Evolutionary conservation across 1,284 basidiomycete species (phyloP).

Genomic region (Cerioporus squamosus): DNA sequence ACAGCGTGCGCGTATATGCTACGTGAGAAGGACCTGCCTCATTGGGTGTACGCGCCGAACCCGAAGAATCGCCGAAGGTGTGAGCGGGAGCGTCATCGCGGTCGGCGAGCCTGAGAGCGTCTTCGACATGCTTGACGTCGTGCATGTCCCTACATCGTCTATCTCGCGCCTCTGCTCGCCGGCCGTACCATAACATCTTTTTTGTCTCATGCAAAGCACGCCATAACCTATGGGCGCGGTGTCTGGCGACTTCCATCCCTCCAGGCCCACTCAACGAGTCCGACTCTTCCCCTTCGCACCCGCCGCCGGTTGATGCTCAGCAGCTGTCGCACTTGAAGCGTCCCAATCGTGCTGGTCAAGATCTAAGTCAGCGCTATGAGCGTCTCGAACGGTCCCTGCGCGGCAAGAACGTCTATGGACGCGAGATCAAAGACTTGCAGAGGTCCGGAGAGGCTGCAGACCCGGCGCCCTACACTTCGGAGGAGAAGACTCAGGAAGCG

Average conservation of each 20-base stretch:
- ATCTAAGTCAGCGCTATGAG: constrained; percentile 55
- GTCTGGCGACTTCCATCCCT: neutral
- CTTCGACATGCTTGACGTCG: constrained; percentile 22
- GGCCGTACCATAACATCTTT: neutral
- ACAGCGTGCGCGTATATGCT: constrained; percentile 12
- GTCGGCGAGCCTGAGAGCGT: constrained; percentile 4
- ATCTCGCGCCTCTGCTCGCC: constrained; percentile 9
- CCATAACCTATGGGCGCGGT: neutral
- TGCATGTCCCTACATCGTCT: constrained; percentile 21
- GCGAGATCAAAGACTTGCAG: constrained; percentile 34
- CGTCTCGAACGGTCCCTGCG: constrained; percentile 58
- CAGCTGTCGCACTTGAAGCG: constrained; percentile 20
- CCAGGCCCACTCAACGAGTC: constrained; percentile 9
- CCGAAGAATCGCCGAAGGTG: neutral
- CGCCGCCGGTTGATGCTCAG: constrained; percentile 9
- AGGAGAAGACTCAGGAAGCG: constrained; percentile 9
- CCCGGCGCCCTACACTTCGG: constrained; percentile 9
- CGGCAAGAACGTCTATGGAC: constrained; percentile 45
- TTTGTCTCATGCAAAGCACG: neutral
- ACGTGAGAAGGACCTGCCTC: constrained; percentile 18
- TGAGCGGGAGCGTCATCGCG: neutral
- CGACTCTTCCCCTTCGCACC: constrained; percentile 1
- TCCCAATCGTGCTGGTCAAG: constrained; percentile 44
- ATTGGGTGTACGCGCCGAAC: neutral
- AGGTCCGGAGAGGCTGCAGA: constrained; percentile 13